phyloP scores from a whole-genome alignment of 306 rosid species.

The Dalbergia cultrata region DNA sequence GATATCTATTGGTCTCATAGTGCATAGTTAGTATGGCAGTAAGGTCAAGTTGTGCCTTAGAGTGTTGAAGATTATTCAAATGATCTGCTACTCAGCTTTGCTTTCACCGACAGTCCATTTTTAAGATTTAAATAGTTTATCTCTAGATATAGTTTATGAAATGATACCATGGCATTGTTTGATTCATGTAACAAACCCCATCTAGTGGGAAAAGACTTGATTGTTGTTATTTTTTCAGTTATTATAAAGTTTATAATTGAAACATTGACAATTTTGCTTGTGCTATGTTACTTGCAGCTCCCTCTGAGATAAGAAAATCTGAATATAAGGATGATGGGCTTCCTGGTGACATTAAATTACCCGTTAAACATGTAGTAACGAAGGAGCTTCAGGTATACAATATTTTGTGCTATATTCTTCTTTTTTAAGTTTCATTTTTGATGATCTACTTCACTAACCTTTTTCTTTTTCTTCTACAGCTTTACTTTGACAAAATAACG shows the following conservation, averaged over 20 bases:
- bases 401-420: constrained; percentile 35
- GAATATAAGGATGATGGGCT: constrained; percentile 83
- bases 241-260: neutral
- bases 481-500: constrained; percentile 80
- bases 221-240: neutral
- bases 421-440: constrained; percentile 28
- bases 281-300: constrained; percentile 55
- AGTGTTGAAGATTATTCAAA: constrained; percentile 14
- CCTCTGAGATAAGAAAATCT: constrained; percentile 67
- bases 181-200: neutral
- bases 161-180: neutral
- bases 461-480: constrained; percentile 62
- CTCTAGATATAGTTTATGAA: neutral
- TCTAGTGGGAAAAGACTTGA: neutral
- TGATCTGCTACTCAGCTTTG: constrained; percentile 32
- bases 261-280: constrained; percentile 35
- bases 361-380: constrained; percentile 77
- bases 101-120: neutral
- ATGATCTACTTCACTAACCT: constrained; percentile 24
- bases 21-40: neutral
- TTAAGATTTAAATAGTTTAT: neutral
- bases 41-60: neutral
- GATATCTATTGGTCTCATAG: neutral
- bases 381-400: constrained; percentile 82
- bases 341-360: constrained; percentile 73